Conservation (phyloP, 441 rosid genomes). For the Corymbia citriodora region DNA sequence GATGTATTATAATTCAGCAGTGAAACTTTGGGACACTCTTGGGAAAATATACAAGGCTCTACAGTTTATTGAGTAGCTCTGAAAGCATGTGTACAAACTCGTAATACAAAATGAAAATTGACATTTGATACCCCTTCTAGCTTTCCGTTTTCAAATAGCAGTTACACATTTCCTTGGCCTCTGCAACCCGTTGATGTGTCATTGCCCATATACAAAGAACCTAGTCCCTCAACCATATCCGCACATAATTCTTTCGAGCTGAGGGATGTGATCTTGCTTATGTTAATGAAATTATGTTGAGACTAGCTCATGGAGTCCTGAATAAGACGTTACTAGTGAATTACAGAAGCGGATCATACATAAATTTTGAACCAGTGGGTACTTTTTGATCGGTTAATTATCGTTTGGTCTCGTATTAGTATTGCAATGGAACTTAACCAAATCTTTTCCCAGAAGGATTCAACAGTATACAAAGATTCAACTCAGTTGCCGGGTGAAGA, state of each 20-base stretch:
- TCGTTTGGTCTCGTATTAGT: not conserved
- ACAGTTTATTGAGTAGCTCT: not conserved
- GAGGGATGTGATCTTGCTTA: not conserved
- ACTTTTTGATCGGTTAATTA: not conserved
- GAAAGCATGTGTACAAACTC: not conserved
- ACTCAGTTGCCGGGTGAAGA: not conserved
- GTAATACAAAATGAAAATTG: not conserved
- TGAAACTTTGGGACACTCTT: not conserved
- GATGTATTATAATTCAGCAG: not conserved
- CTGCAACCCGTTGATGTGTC: not conserved
- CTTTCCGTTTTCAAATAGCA: not conserved
- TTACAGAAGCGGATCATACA: not conserved
- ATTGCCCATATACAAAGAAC: not conserved
- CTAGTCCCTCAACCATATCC: not conserved
- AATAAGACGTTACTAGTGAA: not conserved
- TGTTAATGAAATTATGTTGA: constrained; percentile 1
- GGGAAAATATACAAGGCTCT: not conserved
- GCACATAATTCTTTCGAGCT: not conserved
- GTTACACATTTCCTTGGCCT: not conserved
- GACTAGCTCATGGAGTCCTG: not conserved
- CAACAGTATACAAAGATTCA: not conserved
- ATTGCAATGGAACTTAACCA: not conserved
- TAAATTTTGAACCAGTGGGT: not conserved
- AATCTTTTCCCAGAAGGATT: not conserved
- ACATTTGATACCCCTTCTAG: not conserved